Conservation (phyloP, 257 asterid species). For the Penstemon newberryi region DNA sequence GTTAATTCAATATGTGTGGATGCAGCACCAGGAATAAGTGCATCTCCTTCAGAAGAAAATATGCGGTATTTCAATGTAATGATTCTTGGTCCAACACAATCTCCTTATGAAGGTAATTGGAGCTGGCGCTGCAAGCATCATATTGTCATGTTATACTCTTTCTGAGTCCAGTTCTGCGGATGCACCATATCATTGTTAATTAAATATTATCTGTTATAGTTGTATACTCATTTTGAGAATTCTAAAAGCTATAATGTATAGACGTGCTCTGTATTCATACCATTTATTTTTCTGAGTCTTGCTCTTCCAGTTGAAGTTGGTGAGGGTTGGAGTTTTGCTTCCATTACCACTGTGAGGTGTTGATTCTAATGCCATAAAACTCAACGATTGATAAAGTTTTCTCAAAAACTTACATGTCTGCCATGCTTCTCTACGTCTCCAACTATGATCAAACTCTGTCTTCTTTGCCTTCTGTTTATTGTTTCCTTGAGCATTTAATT, state of each 20-base stretch:
- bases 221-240: no score
- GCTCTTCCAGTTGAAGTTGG: no score
- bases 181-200: no score
- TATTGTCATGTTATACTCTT: slow-evolving; percentile 5
- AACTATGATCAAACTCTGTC: neutral
- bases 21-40: slow-evolving; percentile 93
- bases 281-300: no score
- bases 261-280: no score
- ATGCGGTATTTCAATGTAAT: slow-evolving; percentile 88
- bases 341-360: neutral
- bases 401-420: neutral
- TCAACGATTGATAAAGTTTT: slow-evolving; percentile 14
- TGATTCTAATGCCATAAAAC: neutral
- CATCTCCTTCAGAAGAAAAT: slow-evolving; percentile 83
- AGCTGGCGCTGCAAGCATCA: slow-evolving; percentile 1
- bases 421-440: neutral
- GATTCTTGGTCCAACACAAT: slow-evolving; percentile 87
- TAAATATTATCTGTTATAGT: no score
- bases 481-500: neutral
- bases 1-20: slow-evolving; percentile 16
- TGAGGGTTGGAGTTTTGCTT: no score
- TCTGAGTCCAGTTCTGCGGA: neutral
- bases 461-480: neutral
- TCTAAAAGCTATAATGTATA: no score
- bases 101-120: slow-evolving; percentile 78